Evolutionary conservation across 495 filamentous ascomycete genomes (phyloP), one percentile per base, ranked within the genome.

Genomic region (Aspergillus coremiiformis): DNA sequence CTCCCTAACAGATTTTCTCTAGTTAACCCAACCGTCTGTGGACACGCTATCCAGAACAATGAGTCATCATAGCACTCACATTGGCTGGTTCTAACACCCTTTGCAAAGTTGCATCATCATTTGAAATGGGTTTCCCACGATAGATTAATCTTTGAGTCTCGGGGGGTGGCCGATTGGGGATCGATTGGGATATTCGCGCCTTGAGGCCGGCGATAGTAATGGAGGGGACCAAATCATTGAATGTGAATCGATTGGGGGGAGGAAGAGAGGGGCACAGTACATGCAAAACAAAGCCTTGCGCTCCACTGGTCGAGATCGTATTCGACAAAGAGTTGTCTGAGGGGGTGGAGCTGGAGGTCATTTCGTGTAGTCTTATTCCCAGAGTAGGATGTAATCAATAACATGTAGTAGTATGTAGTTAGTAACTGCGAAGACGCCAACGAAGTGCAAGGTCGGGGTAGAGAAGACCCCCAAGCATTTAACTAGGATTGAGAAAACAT

Each of bases 141-240:
- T 86, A 82, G 22, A 89, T 88, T 39, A 90, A 61, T 10, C 84
- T 72, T 59, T 88, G 84, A 4, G 69, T 69, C 4, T 61, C 52
- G 65, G 79, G 60, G 3, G 72, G 45, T 26, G 84, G 81, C 8
- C 72, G 78, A 30, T 68, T 73, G 5, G 73, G 65, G n/a, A 87
- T 63, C 12, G 62, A 55, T 50, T 78, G 66, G 12, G 77, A 73
- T 52, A 90, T 82, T 49, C 69, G 80, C 5, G 69, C 68, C 60
- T 83, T 86, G 17, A 90, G 62, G 54, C 82, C 67, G 14, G 69
- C 75, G 27, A 89, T 59, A 2, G 83, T 87, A 0, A 76, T 78
- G 0, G 76, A 65, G 4, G 74, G 66, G 3, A 80, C 66, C 14
- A 87, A 49, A 17, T 72, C 65, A 2, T 72, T 59, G 47, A 89